Percentiles rank a stretch among this genome's conserved stretches.
Conservation (phyloP, 192 early-diverging fungal species). For the Allomyces macrogynus region DNA sequence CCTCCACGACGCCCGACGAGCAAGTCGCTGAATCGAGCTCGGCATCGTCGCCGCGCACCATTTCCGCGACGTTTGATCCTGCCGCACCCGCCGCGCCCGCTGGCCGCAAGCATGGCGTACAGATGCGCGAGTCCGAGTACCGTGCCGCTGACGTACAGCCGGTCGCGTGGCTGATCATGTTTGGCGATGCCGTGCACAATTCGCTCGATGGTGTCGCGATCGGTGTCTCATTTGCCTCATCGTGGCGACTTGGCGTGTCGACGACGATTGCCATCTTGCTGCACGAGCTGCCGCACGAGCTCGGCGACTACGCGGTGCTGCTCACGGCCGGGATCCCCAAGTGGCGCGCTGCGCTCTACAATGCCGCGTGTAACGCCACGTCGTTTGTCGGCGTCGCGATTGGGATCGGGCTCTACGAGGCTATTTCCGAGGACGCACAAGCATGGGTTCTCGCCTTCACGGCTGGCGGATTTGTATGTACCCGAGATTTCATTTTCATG, state of each 20-base stretch:
- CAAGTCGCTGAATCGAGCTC: neutral
- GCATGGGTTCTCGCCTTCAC: too few species aligned
- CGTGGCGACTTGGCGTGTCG: conserved; percentile 55
- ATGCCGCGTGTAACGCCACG: too few species aligned
- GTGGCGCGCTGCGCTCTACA: conserved; percentile 35
- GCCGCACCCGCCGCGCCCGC: conserved; percentile 6
- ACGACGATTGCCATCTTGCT: conserved; percentile 71
- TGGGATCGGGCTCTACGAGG: too few species aligned
- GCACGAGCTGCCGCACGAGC: conserved; percentile 77
- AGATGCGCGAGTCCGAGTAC: conserved; percentile 3
- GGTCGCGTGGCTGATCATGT: conserved; percentile 58
- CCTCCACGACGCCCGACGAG: conserved; percentile 6
- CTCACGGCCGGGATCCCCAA: conserved; percentile 61
- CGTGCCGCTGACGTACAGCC: conserved; percentile 25
- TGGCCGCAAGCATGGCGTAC: conserved; percentile 18
- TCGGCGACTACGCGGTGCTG: conserved; percentile 74
- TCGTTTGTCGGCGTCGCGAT: too few species aligned
- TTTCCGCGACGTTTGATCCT: conserved; percentile 1
- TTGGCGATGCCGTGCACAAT: conserved; percentile 71
- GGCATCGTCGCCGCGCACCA: neutral
- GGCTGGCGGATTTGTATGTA: too few species aligned
- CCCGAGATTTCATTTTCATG: too few species aligned
- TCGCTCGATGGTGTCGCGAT: conserved; percentile 72
- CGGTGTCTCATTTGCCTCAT: conserved; percentile 64
- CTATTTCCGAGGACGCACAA: too few species aligned